phyloP scores from a whole-genome alignment of 371 early-diverging fungal species.

The Parasitella parasitica region DNA sequence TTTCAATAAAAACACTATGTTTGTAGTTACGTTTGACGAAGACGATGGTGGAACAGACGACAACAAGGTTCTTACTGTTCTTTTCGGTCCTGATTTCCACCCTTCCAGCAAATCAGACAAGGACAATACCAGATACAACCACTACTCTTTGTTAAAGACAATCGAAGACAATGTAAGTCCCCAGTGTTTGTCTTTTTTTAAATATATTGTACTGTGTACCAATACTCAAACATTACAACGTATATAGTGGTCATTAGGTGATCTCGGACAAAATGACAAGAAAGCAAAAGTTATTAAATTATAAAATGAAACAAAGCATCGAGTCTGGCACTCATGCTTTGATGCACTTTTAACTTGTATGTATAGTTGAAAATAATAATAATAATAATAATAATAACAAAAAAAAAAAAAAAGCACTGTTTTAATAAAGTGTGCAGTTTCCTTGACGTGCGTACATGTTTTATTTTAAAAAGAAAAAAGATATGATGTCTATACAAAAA shows the following conservation, averaged over 20 bases:
- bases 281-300: slow-evolving; percentile 14
- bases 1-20: slow-evolving; percentile 55
- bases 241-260: slow-evolving; percentile 50
- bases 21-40: slow-evolving; percentile 58
- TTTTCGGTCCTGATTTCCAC: slow-evolving; percentile 55
- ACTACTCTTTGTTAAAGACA: slow-evolving; percentile 63
- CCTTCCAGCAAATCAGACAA: slow-evolving; percentile 25
- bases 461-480: too few relatives aligned
- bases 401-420: neutral
- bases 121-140: slow-evolving; percentile 56
- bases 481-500: too few relatives aligned
- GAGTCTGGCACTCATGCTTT: neutral
- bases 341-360: too few relatives aligned
- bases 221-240: too few relatives aligned
- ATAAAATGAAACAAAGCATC: neutral
- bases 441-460: too few relatives aligned
- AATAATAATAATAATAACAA: neutral
- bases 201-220: too few relatives aligned
- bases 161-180: slow-evolving; percentile 53
- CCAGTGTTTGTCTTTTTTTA: too few relatives aligned
- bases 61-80: slow-evolving; percentile 49
- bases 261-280: slow-evolving; percentile 50
- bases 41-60: slow-evolving; percentile 35
- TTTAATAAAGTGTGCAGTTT: too few relatives aligned
- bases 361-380: neutral